Evolutionary conservation across 352 stramenopile genomes (phyloP), one percentile per base, ranked within the genome.

Genomic region (Globisporangium okanoganense): DNA sequence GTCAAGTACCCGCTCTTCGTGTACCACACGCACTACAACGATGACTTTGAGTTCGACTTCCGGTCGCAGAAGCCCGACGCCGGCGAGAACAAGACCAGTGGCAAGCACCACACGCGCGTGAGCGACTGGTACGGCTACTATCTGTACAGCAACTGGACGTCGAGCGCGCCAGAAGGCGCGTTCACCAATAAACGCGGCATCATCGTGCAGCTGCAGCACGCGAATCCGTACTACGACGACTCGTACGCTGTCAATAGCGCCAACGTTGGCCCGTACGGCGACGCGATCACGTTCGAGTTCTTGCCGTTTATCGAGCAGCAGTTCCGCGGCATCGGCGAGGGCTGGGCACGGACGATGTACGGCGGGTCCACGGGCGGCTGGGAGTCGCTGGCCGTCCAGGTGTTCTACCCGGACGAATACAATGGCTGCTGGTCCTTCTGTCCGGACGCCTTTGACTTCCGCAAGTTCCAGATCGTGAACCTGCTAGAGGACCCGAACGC

Each of bases 381-480:
- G 81, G 81, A 90, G 68, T 90, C 81, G 0, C 73, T 90, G 12
- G 78, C 81, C 1, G 78, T 88, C 29, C 80, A 90, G 36, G 80
- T 90, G 2, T 88, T 83, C 64, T 90, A 90, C 57, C 80, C 78
- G 3, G 79, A 90, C 20, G 81, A 87, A 27, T 90, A 88, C 76
- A 90, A 88, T 55, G 81, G 81, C 56, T 90, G 81, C 73, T 90
- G 79, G 80, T 84, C 78, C n/a, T 90, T 90, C 62, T 90, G 80
- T 31, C 80, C 80, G 0, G 80, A 90, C 51, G 79, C 81, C 38
- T 90, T 88, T 54, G 81, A 90, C 60, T 90, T 90, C 53, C 81
- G 68, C 50, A 80, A 83, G 8, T 90, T 90, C 65, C 81, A 90
- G 58, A 77, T 88, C 55, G 81, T 90, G 22, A 71, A 90, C 44